Percentiles rank a stretch among this genome's conserved stretches.
phyloP scores from a whole-genome alignment of 352 stramenopile genomes.

The Stramenopiles sp. region DNA sequence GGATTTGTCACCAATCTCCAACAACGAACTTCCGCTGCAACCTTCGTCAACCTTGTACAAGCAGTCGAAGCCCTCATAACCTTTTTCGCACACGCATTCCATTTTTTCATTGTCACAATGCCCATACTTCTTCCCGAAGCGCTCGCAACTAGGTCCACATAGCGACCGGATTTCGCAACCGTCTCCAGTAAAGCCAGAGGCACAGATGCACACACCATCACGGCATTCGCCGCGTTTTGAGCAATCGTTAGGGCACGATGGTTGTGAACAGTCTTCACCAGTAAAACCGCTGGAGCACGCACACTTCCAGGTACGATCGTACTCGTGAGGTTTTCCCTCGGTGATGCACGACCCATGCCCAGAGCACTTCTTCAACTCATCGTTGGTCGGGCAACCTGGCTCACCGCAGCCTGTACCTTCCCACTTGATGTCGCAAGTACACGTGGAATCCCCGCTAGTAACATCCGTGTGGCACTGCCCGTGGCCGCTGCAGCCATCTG shows the following conservation, averaged over 20 bases:
- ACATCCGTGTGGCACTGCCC: constrained; percentile 60
- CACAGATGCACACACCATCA: background rate
- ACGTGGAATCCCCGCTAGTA: constrained; percentile 38
- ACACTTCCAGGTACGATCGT: too few species aligned
- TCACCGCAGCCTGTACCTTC: background rate
- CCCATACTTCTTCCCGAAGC: too few species aligned
- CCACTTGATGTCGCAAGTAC: background rate
- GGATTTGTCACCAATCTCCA: too few species aligned
- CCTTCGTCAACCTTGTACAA: too few species aligned
- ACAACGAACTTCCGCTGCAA: too few species aligned
- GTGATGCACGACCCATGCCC: background rate
- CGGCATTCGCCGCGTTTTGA: background rate
- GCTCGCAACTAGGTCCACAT: too few species aligned
- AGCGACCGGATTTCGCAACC: background rate
- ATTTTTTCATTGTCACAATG: too few species aligned
- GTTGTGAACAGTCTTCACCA: background rate
- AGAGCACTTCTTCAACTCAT: background rate
- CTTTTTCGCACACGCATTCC: background rate
- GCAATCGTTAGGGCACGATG: background rate
- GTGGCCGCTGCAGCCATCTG: constrained; percentile 56
- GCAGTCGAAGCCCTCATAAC: background rate
- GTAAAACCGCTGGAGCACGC: background rate
- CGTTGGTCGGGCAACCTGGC: background rate
- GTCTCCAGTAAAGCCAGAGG: background rate
- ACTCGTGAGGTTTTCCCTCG: background rate